Base-by-base conservation (phyloP, 1,284 basidiomycete species). In the Leccinum idahoense region DNA sequence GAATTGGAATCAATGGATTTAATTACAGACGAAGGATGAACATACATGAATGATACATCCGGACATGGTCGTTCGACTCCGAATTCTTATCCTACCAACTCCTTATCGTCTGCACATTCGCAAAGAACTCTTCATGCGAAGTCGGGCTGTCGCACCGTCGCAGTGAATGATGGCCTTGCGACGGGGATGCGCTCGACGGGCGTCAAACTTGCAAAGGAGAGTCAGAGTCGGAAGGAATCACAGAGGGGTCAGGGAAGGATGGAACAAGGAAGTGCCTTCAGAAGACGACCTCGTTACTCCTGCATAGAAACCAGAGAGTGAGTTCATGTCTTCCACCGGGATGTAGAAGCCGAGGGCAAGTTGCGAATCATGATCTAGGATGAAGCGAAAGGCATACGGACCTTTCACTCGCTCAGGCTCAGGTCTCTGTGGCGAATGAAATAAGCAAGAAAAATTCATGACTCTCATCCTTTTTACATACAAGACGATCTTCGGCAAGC, bases 51-150 rank as follows among this genome's bases (percentile, higher is more conserved):
- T 23, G 64, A 15, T 71, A 46, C 3, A 65, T 37, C 23, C 26
- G 68, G 12, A 71, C 58, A 37, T 62, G 64, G 39, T 57, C 57
- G 8, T 23, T 63, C 2, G 55, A 7, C 44, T 68, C 70, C 11
- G 66, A 59, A 2, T 73, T 73, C 26, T 75, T 74, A 49, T 70
- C 72, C 60, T 69, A 32, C 32, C 32, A 66, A 29, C 63, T 71
- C 8, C 57, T 10, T 46, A 29, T 29, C 26, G 26, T 29, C 26
- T 29, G 60, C 26, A 63, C 56, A 3, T 74, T 66, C 5, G 59
- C 29, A 5, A 63, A 64, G 12, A 62, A 68, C 12, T 51, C 18
- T 51, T 67, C 65, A 49, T 41, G 10, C 1, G 63, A 54, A 29
- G 44, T 26, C 18, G 26, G 8, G 7, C 62, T 53, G 41, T 62